Evolutionary conservation across 495 filamentous ascomycete species (phyloP), one percentile per base, ranked within the genome.

Genomic region (Hypoxylon rickii): DNA sequence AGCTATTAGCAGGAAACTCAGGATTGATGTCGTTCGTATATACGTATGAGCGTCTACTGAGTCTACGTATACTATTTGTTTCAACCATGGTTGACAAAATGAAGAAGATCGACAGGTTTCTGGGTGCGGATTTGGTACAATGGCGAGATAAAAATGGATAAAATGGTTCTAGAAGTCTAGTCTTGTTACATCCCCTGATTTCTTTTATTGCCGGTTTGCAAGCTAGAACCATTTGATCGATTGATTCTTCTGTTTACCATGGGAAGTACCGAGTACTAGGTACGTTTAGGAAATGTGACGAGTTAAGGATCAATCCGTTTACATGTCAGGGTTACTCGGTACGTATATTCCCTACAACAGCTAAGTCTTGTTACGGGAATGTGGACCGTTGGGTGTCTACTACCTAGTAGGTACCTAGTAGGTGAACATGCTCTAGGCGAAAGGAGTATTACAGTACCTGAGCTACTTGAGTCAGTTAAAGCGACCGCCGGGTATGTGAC

Each of bases 331-430:
- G 24, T 29, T 4, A 29, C 4, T 29, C 24, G 4, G 24, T 4
- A 29, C 4, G 24, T 43, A 32, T 26, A 37, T 42, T 56, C 44
- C 50, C 56, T 60, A 54, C 31, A 50, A 15, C 11, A 24, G 49
- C 41, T 61, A 61, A 46, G 15, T 18, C 31, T 6, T 56, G 58
- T 56, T 56, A 51, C 36, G 55, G 12, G 51, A 36, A 33, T 55
- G 51, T 61, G 51, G 58, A 40, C 4, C 10, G 24, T 29, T 4
- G 24, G n/a, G n/a, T n/a, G n/a, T n/a, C n/a, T n/a, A n/a, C n/a
- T n/a, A n/a, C n/a, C n/a, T n/a, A n/a, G n/a, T n/a, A n/a, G n/a
- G n/a, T n/a, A n/a, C n/a, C n/a, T n/a, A n/a, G n/a, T n/a, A n/a
- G n/a, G n/a, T n/a, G 5, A 29, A 29, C 24, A 29, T 29, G 24